Evolutionary conservation across 2,329 filamentous ascomycete species (phyloP).

Genomic region (Penicillium thymicola): DNA sequence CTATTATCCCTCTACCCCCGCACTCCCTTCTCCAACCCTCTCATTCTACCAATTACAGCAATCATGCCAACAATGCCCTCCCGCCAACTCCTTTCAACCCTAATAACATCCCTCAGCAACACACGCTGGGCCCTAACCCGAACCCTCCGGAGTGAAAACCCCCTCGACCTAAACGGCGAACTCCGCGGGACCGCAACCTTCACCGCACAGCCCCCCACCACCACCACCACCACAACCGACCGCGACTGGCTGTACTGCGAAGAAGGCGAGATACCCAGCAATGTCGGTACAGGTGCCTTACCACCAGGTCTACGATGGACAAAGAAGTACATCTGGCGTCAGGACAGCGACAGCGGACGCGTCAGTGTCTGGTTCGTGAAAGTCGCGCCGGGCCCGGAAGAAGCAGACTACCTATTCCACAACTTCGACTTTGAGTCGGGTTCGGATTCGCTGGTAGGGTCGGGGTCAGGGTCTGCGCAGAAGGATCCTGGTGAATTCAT

Average conservation of each 20-base stretch:
- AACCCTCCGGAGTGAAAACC: slow-evolving; percentile 41
- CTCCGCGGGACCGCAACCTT: slow-evolving; percentile 43
- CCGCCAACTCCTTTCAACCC: slow-evolving; percentile 18
- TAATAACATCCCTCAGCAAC: slow-evolving; percentile 31
- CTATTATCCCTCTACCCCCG: background rate
- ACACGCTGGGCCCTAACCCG: slow-evolving; percentile 38
- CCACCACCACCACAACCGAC: slow-evolving; percentile 15
- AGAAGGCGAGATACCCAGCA: slow-evolving; percentile 40
- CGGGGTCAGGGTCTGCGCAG: background rate
- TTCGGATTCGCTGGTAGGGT: background rate
- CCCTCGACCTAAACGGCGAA: slow-evolving; percentile 41
- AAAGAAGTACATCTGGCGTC: slow-evolving; percentile 47
- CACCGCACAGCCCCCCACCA: slow-evolving; percentile 21
- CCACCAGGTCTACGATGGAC: slow-evolving; percentile 32
- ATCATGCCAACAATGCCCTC: slow-evolving; percentile 12
- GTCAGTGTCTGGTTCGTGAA: slow-evolving; percentile 49
- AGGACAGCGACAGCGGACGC: slow-evolving; percentile 22
- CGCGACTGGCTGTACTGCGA: slow-evolving; percentile 43
- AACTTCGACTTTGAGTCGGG: slow-evolving; percentile 36
- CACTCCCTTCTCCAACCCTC: background rate
- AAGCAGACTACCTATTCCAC: slow-evolving; percentile 46
- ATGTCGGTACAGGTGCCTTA: slow-evolving; percentile 20
- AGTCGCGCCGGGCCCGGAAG: slow-evolving; percentile 24
- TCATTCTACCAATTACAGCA: background rate
- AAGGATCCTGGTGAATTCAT: slow-evolving; percentile 19